Evolutionary conservation across 805 yeast species (phyloP).

Genomic region (Candida michaelii): DNA sequence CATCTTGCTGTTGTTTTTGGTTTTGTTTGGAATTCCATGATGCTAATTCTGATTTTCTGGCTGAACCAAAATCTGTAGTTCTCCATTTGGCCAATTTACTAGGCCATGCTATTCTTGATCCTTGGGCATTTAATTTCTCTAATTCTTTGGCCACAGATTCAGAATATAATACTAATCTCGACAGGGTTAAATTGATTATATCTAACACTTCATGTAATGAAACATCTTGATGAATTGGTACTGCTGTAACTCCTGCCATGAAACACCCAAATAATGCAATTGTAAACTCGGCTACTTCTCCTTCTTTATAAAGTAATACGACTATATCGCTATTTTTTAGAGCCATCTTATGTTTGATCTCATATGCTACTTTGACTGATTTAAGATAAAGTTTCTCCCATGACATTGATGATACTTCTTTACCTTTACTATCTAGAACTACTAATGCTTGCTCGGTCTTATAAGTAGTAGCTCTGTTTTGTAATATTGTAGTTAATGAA

Average conservation of each 20-base stretch:
- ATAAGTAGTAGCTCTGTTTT: constrained; percentile 68
- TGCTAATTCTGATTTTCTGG: constrained; percentile 35
- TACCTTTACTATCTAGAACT: constrained; percentile 75
- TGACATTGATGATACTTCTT: constrained; percentile 69
- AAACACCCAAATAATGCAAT: constrained; percentile 89
- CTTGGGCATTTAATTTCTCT: constrained; percentile 52
- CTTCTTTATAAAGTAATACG: constrained; percentile 76
- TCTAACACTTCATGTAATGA: constrained; percentile 68
- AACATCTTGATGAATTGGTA: constrained; percentile 80
- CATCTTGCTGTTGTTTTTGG: constrained; percentile 14
- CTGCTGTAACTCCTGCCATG: constrained; percentile 90
- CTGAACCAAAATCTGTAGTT: constrained; percentile 82
- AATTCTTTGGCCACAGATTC: constrained; percentile 75
- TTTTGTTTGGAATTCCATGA: constrained; percentile 21
- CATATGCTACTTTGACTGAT: constrained; percentile 86
- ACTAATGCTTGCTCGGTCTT: constrained; percentile 67
- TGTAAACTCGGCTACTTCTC: constrained; percentile 81
- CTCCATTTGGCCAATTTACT: constrained; percentile 72
- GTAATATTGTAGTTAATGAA: constrained; percentile 61
- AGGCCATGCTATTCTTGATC: constrained; percentile 61
- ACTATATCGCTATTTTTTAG: constrained; percentile 82
- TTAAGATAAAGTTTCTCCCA: constrained; percentile 88
- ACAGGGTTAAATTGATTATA: constrained; percentile 70
- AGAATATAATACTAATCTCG: constrained; percentile 77
- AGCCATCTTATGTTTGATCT: constrained; percentile 69